Evolutionary conservation across 2,329 filamentous ascomycete genomes (phyloP), one percentile per base, ranked within the genome.

Genomic region (Bipolaris victoriae): DNA sequence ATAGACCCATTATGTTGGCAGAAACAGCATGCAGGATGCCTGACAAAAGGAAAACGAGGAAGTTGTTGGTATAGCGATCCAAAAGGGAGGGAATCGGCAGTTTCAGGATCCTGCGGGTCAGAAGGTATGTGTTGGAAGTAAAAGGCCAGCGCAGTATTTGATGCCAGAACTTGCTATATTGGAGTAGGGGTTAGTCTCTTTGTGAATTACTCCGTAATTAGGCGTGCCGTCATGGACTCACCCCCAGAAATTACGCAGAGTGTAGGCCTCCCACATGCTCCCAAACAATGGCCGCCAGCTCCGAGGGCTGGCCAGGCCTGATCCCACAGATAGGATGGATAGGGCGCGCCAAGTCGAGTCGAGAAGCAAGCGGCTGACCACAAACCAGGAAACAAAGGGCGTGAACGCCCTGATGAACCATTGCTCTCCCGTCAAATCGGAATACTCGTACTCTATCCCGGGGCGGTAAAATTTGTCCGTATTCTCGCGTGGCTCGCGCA

Each of bases 381-480:
- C 37, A 15, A 40, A 40, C 37, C 37, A 40, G 7, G 37, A 48
- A 35, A 48, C 26, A 48, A 48, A 48, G 15, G 45, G 45, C 3
- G 45, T 48, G 35, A 48, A 35, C 26, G 26, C 45, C 16, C 45
- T 48, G 29, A 48, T 22, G 26, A 35, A 48, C 45, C 45, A 48
- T 48, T 48, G 45, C 26, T 35, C 45, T n/a, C 45, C 45, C 15
- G 45, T 48, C 45, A 48, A 36, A 48, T 36, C 10, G 2, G 16
- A 48, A 35, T 48, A 48, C 13, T 48, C 26, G 18, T 16, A 48
- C 45, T 48, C 45, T n/a, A 48, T 48, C n/a, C 45, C 45, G 11
- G 26, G 45, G 45, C 45, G 45, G 29, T 48, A 48, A 29, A 48
- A 48, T 9, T 48, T 35, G n/a, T 48, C 24, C 45, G 31, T 48